These are phyloP conservation scores for Aspergillus saccharolyticus DNA, from an alignment of 495 filamentous ascomycete genomes.

Conservation along the genomic window DNA sequence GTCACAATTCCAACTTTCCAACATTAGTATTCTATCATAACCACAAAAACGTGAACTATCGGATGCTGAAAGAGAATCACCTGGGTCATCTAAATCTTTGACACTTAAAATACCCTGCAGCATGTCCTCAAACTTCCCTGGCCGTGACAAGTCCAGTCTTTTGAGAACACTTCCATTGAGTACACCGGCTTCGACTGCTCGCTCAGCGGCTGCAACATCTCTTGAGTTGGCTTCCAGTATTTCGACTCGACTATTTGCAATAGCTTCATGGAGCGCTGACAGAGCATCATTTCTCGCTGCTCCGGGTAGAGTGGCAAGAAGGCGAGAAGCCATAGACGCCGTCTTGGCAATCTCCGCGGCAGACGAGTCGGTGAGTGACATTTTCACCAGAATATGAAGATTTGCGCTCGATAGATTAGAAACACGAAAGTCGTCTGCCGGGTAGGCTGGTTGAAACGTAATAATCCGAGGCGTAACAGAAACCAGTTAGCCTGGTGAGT, in stretches of 20 bases:
- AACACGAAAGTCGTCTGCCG: neutral
- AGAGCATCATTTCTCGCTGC: slow-evolving; percentile 75
- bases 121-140: slow-evolving; percentile 97
- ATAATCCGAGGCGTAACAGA: neutral
- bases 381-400: slow-evolving; percentile 22
- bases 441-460: too few relatives aligned
- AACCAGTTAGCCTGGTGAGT: neutral
- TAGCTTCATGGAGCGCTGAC: slow-evolving; percentile 69
- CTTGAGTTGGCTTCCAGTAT: slow-evolving; percentile 82
- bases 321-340: slow-evolving; percentile 66
- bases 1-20: slow-evolving; percentile 75
- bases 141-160: slow-evolving; percentile 75
- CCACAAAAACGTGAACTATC: too few relatives aligned
- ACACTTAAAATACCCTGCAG: slow-evolving; percentile 92
- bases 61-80: too few relatives aligned
- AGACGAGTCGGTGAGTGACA: slow-evolving; percentile 73
- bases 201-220: slow-evolving; percentile 69
- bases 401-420: neutral
- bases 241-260: slow-evolving; percentile 58
- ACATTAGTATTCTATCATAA: slow-evolving; percentile 8
- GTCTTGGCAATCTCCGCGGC: slow-evolving; percentile 61
- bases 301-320: slow-evolving; percentile 59
- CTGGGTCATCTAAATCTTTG: slow-evolving; percentile 76
- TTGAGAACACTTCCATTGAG: slow-evolving; percentile 86
- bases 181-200: slow-evolving; percentile 65